These are phyloP conservation scores for Gentiana dahurica DNA, from an alignment of 257 asterid species.

Conservation along the genomic window DNA sequence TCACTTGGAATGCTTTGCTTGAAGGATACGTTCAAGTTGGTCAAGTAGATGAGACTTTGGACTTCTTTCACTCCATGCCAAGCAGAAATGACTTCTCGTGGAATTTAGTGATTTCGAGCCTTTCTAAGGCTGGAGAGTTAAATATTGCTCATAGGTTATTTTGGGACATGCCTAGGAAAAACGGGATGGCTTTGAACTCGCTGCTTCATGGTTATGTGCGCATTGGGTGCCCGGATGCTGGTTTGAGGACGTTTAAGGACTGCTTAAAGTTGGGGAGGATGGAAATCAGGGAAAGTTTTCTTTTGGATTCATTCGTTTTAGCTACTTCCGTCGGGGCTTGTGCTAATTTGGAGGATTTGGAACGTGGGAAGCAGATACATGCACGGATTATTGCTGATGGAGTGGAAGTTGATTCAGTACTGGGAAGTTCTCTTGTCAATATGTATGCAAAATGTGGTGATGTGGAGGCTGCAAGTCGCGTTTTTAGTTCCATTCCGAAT, in stretches of 20 bases:
- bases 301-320: conserved; percentile 44
- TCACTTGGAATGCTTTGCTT: conserved; percentile 70
- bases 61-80: conserved; percentile 42
- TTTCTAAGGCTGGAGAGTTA: conserved; percentile 41
- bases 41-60: conserved; percentile 15
- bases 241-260: conserved; percentile 45
- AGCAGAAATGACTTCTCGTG: conserved; percentile 63
- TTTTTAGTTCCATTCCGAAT: conserved; percentile 28
- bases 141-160: conserved; percentile 34
- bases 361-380: conserved; percentile 76
- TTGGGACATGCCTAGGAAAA: conserved; percentile 58
- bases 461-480: conserved; percentile 38
- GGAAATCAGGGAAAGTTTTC: conserved; percentile 15
- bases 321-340: conserved; percentile 61
- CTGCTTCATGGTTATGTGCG: conserved; percentile 63
- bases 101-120: conserved; percentile 51
- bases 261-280: conserved; percentile 24
- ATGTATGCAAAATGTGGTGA: conserved; percentile 73
- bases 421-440: conserved; percentile 65
- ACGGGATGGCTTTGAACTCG: conserved; percentile 51
- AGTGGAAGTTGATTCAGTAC: conserved; percentile 51
- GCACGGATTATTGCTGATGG: conserved; percentile 34
- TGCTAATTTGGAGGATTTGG: conserved; percentile 32
- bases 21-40: conserved; percentile 60
- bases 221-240: conserved; percentile 32